Evolutionary conservation across 2,329 filamentous ascomycete species (phyloP), one percentile per base, ranked within the genome.

Genomic region (Neofusicoccum ribis): DNA sequence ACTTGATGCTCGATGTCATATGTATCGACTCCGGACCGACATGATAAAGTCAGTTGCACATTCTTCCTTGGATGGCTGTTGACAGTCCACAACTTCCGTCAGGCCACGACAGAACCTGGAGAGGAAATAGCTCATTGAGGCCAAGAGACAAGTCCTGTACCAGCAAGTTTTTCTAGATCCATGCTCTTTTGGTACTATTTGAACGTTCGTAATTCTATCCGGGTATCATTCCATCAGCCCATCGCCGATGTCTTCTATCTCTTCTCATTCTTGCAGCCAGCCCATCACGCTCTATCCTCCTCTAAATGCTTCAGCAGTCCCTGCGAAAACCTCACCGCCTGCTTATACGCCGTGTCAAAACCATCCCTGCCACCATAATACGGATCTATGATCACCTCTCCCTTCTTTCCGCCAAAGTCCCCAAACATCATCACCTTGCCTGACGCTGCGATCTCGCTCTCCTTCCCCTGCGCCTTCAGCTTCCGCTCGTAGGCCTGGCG

Each of bases 281-380:
- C 36, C 14, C 36, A 34, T 65, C 56, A 50, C 31, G 20, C 58
- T 37, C 23, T 60, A n/a, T 66, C 43, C 20, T 34, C 66, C 20
- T 82, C 81, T 68, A 82, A 88, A 51, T 88, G 83, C 72, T 84
- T 82, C 68, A 97, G 71, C 72, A 97, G 93, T 64, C 90, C 92
- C 74, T 83, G 85, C 2, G 91, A 89, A 75, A 96, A 97, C 67
- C 90, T 83, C 66, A 84, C 81, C 68, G 90, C 89, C 82, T 97
- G 93, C 79, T 94, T 88, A 78, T 91, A 98, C n/a, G 93, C 92
- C 73, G 85, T 86, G 72, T 90, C 87, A 74, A 98, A 98, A 1
- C 92, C 93, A 70, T 91, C 86, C 3, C 83, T 80, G 12, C 87
- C 92, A n/a, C 92, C 93, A 77, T 98, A 98, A 80, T 98, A 99